Evolutionary conservation across 2,329 filamentous ascomycete species (phyloP), one percentile per base, ranked within the genome.

Genomic region (Sclerotinia sclerotiorum): DNA sequence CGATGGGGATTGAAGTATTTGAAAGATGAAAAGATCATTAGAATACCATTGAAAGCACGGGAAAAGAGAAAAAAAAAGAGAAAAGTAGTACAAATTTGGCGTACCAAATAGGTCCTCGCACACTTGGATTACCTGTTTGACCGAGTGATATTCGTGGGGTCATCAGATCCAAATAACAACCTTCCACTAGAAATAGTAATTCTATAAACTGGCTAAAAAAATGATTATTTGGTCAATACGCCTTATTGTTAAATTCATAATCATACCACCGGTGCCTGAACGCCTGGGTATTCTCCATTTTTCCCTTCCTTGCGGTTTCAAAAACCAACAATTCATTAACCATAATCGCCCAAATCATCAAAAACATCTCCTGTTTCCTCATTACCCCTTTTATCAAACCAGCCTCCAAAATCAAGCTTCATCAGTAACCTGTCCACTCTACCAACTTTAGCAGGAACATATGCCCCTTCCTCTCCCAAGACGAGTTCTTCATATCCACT

Each of bases 381-480:
- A 65, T 67, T 65, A 44, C 62, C 46, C 39, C 66, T 70, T 48
- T 69, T 71, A 69, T 76, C 73, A 70, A 79, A 78, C 77, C 77
- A 79, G 0, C 74, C 73, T 6, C 77, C 77, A 72, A 79, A 79
- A 72, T 97, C 93, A 74, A 97, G 81, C 82, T 97, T 97, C 92
- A 97, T 97, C 77, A 97, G 79, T 76, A 97, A 79, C 69, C 91
- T 84, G 80, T 97, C 93, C 57, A 97, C 87, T 0, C 93, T 91
- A 0, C 92, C 92, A 4, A 92, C 86, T 70, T 90, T 88, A 70
- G 87, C 84, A 0, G 92, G 90, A 42, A 89, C 83, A 77, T 92
- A 97, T 70, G 79, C 79, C 0, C 81, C 83, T 51, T 81, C 81
- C 44, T 84, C 82, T 17, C 75, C 73, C 2, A 77, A 76, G 15